phyloP scores from a whole-genome alignment of 345 rosid genomes.

The Lepidium aucheri region DNA sequence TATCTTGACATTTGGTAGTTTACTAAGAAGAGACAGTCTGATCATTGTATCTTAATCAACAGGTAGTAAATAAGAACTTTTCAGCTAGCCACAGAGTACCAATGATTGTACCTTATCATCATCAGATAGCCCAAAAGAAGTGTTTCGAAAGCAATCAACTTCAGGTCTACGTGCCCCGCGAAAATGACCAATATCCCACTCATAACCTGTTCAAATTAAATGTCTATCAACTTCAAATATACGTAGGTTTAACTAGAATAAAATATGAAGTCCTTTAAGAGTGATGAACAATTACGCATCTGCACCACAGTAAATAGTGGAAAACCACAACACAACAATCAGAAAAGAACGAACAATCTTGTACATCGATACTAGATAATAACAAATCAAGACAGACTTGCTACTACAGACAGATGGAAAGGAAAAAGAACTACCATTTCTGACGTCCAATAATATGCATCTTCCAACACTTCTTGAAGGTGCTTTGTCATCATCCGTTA shows the following conservation, averaged over 20 bases:
- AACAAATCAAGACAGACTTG: neutral
- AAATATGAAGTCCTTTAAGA: neutral
- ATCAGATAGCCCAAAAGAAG: conserved; percentile 59
- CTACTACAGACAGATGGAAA: neutral
- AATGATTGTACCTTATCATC: conserved; percentile 41
- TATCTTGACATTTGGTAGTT: neutral
- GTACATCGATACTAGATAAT: neutral
- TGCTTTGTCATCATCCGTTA: conserved; percentile 17
- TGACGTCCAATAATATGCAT: conserved; percentile 64
- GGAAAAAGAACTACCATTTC: conserved; percentile 55
- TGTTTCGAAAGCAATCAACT: conserved; percentile 86
- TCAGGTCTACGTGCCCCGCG: conserved; percentile 69
- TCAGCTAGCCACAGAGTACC: neutral
- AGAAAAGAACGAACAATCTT: neutral
- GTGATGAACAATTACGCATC: neutral
- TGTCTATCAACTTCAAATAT: conserved; percentile 4
- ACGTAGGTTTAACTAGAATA: neutral
- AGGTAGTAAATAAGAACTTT: neutral
- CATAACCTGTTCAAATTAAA: conserved; percentile 57
- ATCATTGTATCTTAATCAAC: neutral
- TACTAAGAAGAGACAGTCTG: neutral
- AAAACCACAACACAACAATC: neutral
- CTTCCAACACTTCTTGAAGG: conserved; percentile 26
- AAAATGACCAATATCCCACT: conserved; percentile 98
- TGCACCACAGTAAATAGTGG: neutral